Conservation (phyloP, 768 basidiomycete species). For the Russula emetica region DNA sequence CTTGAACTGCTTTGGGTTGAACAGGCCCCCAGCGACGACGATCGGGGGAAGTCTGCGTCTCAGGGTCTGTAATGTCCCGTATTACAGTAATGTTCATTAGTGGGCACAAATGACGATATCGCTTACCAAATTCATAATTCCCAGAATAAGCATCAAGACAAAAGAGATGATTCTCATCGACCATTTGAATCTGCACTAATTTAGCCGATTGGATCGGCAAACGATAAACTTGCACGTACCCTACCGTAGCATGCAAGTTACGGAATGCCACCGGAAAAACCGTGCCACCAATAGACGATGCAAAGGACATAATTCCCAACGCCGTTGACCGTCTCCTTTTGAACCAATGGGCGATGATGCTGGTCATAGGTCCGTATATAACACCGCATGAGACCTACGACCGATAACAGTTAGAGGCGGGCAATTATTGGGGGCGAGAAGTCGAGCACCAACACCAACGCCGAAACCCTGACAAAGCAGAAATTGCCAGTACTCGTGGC, state of each 20-base stretch:
- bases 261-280: constrained; percentile 59
- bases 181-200: constrained; percentile 60
- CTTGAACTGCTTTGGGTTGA: constrained; percentile 56
- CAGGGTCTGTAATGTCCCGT: constrained; percentile 30
- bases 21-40: constrained; percentile 51
- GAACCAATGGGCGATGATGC: constrained; percentile 72
- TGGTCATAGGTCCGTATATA: constrained; percentile 58
- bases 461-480: constrained; percentile 69
- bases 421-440: background rate
- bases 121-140: constrained; percentile 49
- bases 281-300: constrained; percentile 66
- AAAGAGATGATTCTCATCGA: constrained; percentile 69
- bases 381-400: constrained; percentile 41
- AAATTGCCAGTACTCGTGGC: constrained; percentile 73
- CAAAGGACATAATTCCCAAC: constrained; percentile 58
- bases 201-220: background rate
- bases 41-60: constrained; percentile 51
- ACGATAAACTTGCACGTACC: constrained; percentile 37
- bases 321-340: constrained; percentile 51
- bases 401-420: background rate
- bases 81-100: constrained; percentile 14
- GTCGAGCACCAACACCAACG: constrained; percentile 48
- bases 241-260: constrained; percentile 50
- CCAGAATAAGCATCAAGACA: constrained; percentile 50
- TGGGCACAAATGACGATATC: constrained; percentile 12